These are phyloP conservation scores for Globisporangium apiculatum DNA, from an alignment of 352 stramenopile genomes.

Conservation along the genomic window DNA sequence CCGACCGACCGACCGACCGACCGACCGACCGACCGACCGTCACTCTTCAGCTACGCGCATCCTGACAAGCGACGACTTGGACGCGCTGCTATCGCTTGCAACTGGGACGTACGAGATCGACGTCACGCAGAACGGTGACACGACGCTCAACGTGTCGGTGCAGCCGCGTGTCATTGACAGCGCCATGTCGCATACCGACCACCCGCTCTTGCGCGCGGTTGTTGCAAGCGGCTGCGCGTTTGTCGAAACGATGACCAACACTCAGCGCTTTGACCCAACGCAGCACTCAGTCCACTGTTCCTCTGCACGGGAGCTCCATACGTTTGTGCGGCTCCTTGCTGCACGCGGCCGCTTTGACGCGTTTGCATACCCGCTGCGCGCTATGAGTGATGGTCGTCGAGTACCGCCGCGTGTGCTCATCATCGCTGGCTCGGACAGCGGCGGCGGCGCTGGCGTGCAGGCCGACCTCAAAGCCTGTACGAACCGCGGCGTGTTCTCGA, in stretches of 20 bases:
- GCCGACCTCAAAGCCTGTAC: constrained; percentile 91
- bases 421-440: constrained; percentile 91
- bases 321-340: constrained; percentile 18
- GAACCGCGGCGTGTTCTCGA: constrained; percentile 71
- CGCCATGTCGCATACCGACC: background rate
- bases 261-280: too few species aligned
- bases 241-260: constrained; percentile 4
- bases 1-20: background rate
- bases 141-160: background rate
- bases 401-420: constrained; percentile 64
- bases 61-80: constrained; percentile 9
- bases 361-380: constrained; percentile 7
- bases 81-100: constrained; percentile 13
- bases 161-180: background rate
- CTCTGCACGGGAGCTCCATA: constrained; percentile 15
- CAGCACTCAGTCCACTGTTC: background rate
- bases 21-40: background rate
- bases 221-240: constrained; percentile 3
- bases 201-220: constrained; percentile 10
- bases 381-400: background rate
- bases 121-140: constrained; percentile 3
- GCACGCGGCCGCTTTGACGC: constrained; percentile 5
- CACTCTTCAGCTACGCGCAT: background rate
- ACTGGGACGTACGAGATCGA: constrained; percentile 17
- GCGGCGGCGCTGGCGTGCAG: constrained; percentile 88